A percentile compares a stretch with the other conserved stretches of the same genome.
Conservation (phyloP, 2,329 filamentous ascomycete genomes). For the Phialophora expanda region DNA sequence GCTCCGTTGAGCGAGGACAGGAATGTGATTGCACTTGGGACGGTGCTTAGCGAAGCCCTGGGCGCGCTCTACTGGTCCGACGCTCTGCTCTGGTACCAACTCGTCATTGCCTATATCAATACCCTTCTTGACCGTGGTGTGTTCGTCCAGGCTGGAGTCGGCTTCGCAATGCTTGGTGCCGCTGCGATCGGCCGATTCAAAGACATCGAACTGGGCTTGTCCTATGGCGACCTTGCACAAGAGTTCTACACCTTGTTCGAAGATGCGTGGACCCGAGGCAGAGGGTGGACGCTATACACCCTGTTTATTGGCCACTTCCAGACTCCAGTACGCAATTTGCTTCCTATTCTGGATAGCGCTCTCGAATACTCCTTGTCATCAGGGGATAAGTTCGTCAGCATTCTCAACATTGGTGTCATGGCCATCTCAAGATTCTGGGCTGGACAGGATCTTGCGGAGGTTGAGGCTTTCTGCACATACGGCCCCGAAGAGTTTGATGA, state of each 20-base stretch:
- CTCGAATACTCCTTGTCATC: conserved; percentile 62
- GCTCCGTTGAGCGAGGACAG: conserved; percentile 52
- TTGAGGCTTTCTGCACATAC: conserved; percentile 63
- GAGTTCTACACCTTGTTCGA: conserved; percentile 59
- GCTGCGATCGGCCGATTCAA: conserved; percentile 63
- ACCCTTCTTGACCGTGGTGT: conserved; percentile 61
- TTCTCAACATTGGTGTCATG: conserved; percentile 65
- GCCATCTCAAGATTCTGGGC: conserved; percentile 62
- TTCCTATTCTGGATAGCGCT: conserved; percentile 60
- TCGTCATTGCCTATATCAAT: conserved; percentile 63
- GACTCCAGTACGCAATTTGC: conserved; percentile 57
- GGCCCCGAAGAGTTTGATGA: conserved; percentile 62
- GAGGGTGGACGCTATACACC: conserved; percentile 62
- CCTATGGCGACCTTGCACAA: conserved; percentile 60
- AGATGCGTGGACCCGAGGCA: conserved; percentile 60
- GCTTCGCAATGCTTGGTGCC: conserved; percentile 63
- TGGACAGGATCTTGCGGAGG: conserved; percentile 62
- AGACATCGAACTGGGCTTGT: conserved; percentile 60
- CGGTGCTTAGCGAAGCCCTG: conserved; percentile 64
- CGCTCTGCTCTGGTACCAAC: conserved; percentile 63
- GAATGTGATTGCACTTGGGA: conserved; percentile 53
- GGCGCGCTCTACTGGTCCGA: conserved; percentile 66
- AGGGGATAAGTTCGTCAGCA: conserved; percentile 63
- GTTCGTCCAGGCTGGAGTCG: conserved; percentile 63
- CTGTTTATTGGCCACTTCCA: conserved; percentile 67